A percentile compares a stretch with the other conserved stretches of the same genome.
Evolutionary conservation across 345 rosid genomes (phyloP).

Genomic region (Excoecaria agallocha): DNA sequence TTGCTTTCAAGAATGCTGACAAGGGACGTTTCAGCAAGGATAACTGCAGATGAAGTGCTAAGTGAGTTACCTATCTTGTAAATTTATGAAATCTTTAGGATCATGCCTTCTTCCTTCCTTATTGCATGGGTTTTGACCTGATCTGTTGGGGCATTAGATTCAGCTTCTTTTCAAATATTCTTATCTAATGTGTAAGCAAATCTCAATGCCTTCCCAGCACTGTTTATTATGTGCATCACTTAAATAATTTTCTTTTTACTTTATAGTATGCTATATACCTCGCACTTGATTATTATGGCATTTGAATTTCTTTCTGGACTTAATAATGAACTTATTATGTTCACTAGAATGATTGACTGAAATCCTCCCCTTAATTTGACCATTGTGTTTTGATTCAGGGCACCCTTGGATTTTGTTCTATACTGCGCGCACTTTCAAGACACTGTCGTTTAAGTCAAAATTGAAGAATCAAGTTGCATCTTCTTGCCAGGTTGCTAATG

Average conservation of each 20-base stretch:
- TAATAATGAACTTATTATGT: not conserved
- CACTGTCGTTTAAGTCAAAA: slow-evolving; percentile 61
- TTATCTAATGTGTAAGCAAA: not conserved
- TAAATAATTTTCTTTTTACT: not conserved
- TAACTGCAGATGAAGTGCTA: slow-evolving; percentile 86
- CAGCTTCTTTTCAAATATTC: not conserved
- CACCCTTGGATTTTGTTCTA: slow-evolving; percentile 89
- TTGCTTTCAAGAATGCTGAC: slow-evolving; percentile 82
- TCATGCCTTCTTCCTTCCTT: not conserved
- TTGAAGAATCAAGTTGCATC: slow-evolving; percentile 52
- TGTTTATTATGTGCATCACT: not conserved
- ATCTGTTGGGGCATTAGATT: not conserved
- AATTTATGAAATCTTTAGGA: not conserved
- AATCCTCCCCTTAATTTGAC: not conserved
- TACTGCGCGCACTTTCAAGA: slow-evolving; percentile 66
- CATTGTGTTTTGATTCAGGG: slow-evolving; percentile 44
- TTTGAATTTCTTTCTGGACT: not conserved
- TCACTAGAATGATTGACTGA: not conserved
- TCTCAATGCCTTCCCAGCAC: not conserved
- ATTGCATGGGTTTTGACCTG: not conserved
- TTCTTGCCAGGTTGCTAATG: slow-evolving; percentile 21
- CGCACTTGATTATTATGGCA: not conserved
- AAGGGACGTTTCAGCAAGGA: slow-evolving; percentile 81
- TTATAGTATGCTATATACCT: not conserved
- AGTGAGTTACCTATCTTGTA: slow-evolving; percentile 46